Base-by-base conservation (phyloP, 1,284 basidiomycete species). In the Cutaneotrichosporon sp. region DNA sequence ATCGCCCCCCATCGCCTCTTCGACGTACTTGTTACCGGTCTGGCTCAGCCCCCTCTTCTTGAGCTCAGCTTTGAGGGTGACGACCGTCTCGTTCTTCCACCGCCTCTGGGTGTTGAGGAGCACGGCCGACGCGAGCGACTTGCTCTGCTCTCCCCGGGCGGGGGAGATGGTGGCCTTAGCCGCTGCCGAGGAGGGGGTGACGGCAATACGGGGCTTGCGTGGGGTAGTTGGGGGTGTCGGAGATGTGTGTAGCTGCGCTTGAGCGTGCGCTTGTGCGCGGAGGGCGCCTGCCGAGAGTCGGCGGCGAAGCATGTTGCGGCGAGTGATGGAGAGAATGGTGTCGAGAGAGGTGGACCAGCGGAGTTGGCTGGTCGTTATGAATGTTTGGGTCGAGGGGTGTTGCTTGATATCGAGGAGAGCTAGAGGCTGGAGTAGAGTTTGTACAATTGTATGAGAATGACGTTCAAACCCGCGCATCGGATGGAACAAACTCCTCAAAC, bases 71-170 rank as follows among this genome's bases (percentile, higher is more conserved):
- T 81, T 82, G 46, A 88, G 79, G 41, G 81, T 79, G 9, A 77
- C 76, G 47, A 85, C 74, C 43, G 81, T 80, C 66, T 84, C 70
- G 46, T 38, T 52, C 52, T 79, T 70, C 79, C 81, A 70, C 49
- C 83, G 81, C 79, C 83, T 84, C 52, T 81, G 78, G 54, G 80
- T 80, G 38, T 79, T 80, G 55, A 87, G 79, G 34, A 87, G 79
- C 26, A 84, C 82, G 10, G 84, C 80, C 9, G 85, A 87, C 35
- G 83, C 85, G 51, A 87, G 65, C 8, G 59, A 59, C 48, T 65
- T 58, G 9, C 63, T 55, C 49, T 66, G 66, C 26, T 49, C 34
- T 17, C 19, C 16, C 2, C 29, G 29, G 34, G 52, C 44, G 19
- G 50, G 33, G 10, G 48, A 31, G 46, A 59, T 60, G 29, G 49